Percentiles rank a stretch among this genome's conserved stretches.
These are phyloP conservation scores for Cladosporium sp. DNA, from an alignment of 2,329 filamentous ascomycete species.

Conservation along the genomic window DNA sequence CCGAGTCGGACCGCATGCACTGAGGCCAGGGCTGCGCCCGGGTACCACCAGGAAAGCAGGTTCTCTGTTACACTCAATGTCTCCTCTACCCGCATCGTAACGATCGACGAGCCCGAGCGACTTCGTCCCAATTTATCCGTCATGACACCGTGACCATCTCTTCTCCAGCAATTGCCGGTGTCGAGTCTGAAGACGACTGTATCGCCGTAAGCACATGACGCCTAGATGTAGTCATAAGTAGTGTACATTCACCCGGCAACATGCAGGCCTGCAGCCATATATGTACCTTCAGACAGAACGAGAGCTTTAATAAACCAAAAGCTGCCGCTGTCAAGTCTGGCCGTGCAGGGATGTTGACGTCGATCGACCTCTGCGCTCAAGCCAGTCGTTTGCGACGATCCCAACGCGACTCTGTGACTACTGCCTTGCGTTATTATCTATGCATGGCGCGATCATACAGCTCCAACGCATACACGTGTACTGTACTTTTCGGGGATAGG, in stretches of 20 bases:
- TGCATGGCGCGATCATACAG: neutral
- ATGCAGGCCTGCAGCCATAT: conserved; percentile 1
- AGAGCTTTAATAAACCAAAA: neutral
- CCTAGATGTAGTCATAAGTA: neutral
- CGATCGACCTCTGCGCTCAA: conserved; percentile 29
- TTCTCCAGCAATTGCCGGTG: neutral
- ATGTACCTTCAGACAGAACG: neutral
- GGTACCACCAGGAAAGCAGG: neutral
- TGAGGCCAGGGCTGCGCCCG: neutral
- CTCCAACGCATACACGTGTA: neutral
- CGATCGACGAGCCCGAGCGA: neutral
- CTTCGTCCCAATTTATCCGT: neutral
- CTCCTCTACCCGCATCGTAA: neutral
- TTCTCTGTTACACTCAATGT: neutral
- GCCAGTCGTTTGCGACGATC: conserved; percentile 15
- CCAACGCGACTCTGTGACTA: neutral
- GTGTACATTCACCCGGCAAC: neutral
- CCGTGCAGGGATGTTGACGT: conserved; percentile 28
- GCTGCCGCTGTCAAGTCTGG: neutral
- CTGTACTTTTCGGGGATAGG: neutral
- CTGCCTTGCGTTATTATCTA: neutral
- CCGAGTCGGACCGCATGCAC: neutral
- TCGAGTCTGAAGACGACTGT: neutral
- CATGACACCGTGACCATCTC: neutral
- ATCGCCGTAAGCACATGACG: conserved; percentile 2